A percentile compares a stretch with the other conserved stretches of the same genome.
Evolutionary conservation across 225 moss, liverwort and hornwort species (phyloP).

Genomic region (Ulota crispa): DNA sequence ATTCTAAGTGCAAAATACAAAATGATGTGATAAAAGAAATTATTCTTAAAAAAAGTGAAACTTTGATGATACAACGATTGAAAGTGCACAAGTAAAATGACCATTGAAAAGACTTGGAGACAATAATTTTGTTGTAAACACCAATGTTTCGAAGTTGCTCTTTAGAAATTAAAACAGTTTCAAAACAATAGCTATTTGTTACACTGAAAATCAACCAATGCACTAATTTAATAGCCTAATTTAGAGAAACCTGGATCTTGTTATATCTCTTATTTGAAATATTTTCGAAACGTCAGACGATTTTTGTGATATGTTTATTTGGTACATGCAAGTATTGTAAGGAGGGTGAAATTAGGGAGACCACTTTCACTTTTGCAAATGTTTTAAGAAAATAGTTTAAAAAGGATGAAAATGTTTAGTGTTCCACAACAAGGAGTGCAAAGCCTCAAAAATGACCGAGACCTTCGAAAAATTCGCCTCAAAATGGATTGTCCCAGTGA

Average conservation of each 20-base stretch:
- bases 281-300: not conserved
- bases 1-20: no score
- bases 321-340: not conserved
- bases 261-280: not conserved
- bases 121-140: no score
- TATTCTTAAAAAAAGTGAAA: no score
- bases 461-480: constrained; percentile 68
- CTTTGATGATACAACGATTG: no score
- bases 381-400: not conserved
- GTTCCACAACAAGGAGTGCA: constrained; percentile 34
- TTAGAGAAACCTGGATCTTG: not conserved
- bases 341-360: not conserved
- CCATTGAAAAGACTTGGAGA: no score
- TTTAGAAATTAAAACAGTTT: no score
- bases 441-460: constrained; percentile 49
- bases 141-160: no score
- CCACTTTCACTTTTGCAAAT: not conserved
- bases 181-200: no score
- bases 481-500: constrained; percentile 84
- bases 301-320: not conserved
- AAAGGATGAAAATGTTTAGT: constrained; percentile 39
- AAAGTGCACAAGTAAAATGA: no score
- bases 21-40: no score
- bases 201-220: no score
- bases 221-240: not conserved